Conservation (phyloP, 1,284 basidiomycete species). For the Serendipita sp. region DNA sequence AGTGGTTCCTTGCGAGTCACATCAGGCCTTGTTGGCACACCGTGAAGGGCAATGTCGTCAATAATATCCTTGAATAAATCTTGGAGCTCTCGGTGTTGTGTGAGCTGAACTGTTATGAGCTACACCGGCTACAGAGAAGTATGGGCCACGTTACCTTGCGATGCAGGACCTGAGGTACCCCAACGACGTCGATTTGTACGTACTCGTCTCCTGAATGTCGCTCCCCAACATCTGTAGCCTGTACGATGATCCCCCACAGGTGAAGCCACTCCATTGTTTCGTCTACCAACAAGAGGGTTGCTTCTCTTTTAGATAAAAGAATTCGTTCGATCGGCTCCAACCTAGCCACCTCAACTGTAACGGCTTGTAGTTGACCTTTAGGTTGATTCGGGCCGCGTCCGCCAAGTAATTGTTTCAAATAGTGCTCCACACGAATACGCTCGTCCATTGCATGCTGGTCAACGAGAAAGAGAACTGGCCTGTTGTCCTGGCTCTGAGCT, state of each 20-base stretch:
- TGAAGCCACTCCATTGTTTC: constrained; percentile 35
- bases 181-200: constrained; percentile 21
- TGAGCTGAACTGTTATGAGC: constrained; percentile 31
- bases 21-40: constrained; percentile 6
- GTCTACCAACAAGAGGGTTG: constrained; percentile 28
- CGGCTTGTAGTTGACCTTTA: too few relatives aligned
- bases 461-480: constrained; percentile 46
- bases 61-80: constrained; percentile 54
- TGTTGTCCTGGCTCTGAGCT: constrained; percentile 6
- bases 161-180: constrained; percentile 19
- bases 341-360: constrained; percentile 7
- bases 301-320: constrained; percentile 51
- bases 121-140: neutral
- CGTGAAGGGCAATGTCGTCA: constrained; percentile 28
- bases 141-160: constrained; percentile 39
- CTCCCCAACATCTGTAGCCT: constrained; percentile 24
- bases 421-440: constrained; percentile 74
- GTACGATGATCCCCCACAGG: constrained; percentile 53
- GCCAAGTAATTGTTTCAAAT: constrained; percentile 53
- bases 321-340: constrained; percentile 41
- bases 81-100: constrained; percentile 47
- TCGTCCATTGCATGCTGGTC: constrained; percentile 97
- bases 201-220: constrained; percentile 17
- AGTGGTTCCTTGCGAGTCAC: too few relatives aligned
- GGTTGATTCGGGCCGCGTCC: neutral